Conservation (phyloP, 2,329 filamentous ascomycete genomes). For the Fusarium paranaense region DNA sequence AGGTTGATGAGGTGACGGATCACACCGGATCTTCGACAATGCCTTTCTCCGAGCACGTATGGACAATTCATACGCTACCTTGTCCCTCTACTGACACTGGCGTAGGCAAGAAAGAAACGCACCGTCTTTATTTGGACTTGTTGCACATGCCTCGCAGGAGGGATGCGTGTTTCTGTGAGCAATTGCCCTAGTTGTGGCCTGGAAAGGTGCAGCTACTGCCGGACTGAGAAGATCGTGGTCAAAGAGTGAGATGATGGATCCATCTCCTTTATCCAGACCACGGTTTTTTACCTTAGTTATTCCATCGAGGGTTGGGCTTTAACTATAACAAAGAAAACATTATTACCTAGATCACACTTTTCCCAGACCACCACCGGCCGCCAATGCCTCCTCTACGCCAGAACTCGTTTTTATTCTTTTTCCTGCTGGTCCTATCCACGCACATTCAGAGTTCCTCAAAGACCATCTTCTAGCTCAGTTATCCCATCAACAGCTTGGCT, state of each 20-base stretch:
- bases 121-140: neutral
- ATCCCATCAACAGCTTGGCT: too few species aligned
- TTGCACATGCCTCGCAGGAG: neutral
- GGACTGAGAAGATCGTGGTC: neutral
- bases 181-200: neutral
- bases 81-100: neutral
- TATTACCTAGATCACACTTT: too few species aligned
- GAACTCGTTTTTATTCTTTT: neutral
- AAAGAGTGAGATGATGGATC: neutral
- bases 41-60: neutral
- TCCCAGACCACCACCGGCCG: neutral
- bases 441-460: too few species aligned
- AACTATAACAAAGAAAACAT: too few species aligned
- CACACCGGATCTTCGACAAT: neutral
- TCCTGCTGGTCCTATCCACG: neutral
- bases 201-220: neutral
- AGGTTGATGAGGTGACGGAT: neutral
- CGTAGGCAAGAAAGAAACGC: neutral
- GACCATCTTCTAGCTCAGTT: too few species aligned
- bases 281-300: too few species aligned
- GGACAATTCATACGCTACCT: neutral
- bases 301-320: too few species aligned
- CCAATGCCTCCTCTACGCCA: neutral
- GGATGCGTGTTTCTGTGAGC: neutral
- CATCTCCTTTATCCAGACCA: neutral